phyloP scores from a whole-genome alignment of 352 stramenopile genomes.

The Elongisporangium anandrum region DNA sequence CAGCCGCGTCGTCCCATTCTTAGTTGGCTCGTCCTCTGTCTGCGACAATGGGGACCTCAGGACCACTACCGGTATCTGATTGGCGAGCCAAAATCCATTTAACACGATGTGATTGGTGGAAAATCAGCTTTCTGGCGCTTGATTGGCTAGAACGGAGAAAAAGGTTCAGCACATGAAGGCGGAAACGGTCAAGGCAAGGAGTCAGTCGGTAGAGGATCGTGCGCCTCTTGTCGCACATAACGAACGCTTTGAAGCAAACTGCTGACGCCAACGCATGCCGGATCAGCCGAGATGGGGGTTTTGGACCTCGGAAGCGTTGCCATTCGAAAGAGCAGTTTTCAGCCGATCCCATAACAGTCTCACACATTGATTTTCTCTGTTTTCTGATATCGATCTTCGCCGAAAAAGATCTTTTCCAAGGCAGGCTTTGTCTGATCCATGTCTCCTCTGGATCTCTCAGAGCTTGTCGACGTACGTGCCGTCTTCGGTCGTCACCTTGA shows the following conservation, averaged over 20 bases:
- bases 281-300: no score
- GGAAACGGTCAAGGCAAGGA: not conserved
- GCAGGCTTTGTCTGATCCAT: no score
- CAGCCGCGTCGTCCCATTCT: not conserved
- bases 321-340: not conserved
- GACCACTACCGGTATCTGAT: not conserved
- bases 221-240: not conserved
- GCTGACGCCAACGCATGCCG: not conserved
- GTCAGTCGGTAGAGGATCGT: not conserved
- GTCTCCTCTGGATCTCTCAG: constrained; percentile 18
- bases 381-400: not conserved
- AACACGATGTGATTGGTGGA: not conserved
- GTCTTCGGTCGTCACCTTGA: constrained; percentile 72
- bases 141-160: not conserved
- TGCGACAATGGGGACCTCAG: not conserved
- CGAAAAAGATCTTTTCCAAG: not conserved
- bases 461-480: constrained; percentile 77
- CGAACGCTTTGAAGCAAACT: not conserved
- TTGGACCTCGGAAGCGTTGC: not conserved
- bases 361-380: not conserved
- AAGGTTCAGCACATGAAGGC: not conserved
- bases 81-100: not conserved
- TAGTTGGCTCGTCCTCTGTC: not conserved
- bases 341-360: not conserved
- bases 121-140: not conserved